These are phyloP conservation scores for Waitea zeae DNA, from an alignment of 1,284 basidiomycete genomes.

Conservation along the genomic window DNA sequence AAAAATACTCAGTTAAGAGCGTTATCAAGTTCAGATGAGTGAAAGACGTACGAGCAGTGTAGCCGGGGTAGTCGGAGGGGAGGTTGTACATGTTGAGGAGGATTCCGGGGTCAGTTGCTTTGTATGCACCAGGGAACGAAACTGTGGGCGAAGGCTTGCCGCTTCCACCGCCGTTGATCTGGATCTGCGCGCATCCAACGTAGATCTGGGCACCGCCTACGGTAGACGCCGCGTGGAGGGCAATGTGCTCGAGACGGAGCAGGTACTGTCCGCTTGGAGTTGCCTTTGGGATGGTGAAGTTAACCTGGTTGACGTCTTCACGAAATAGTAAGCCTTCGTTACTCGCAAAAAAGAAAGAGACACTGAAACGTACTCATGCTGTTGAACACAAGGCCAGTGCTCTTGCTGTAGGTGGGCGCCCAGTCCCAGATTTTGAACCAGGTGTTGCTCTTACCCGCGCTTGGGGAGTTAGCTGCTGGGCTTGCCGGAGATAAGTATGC, in stretches of 20 bases:
- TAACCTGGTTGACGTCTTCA: conserved; percentile 18
- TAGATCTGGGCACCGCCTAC: conserved; percentile 18
- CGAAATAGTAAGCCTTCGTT: conserved; percentile 7
- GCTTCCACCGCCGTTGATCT: conserved; percentile 15
- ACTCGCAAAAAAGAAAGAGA: not conserved
- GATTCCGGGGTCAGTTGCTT: conserved; percentile 1
- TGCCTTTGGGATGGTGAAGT: conserved; percentile 23
- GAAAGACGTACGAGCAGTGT: too few relatives aligned
- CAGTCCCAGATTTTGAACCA: conserved; percentile 34
- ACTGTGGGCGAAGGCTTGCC: conserved; percentile 16
- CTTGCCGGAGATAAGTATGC: conserved; percentile 18
- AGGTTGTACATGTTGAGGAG: conserved; percentile 1
- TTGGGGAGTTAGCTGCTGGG: conserved; percentile 21
- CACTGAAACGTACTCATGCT: conserved; percentile 18
- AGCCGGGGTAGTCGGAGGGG: conserved; percentile 1
- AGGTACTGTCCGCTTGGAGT: conserved; percentile 28
- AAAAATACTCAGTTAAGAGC: too few relatives aligned
- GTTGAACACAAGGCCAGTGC: conserved; percentile 18
- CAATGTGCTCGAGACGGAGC: conserved; percentile 30
- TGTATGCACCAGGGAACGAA: conserved; percentile 24
- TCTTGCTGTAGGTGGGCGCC: conserved; percentile 16
- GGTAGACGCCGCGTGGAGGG: conserved; percentile 17
- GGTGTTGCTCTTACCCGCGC: conserved; percentile 21
- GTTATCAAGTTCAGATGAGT: too few relatives aligned
- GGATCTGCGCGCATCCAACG: conserved; percentile 19